Conservation (phyloP, 192 early-diverging fungal genomes). For the Coemansia javaensis region DNA sequence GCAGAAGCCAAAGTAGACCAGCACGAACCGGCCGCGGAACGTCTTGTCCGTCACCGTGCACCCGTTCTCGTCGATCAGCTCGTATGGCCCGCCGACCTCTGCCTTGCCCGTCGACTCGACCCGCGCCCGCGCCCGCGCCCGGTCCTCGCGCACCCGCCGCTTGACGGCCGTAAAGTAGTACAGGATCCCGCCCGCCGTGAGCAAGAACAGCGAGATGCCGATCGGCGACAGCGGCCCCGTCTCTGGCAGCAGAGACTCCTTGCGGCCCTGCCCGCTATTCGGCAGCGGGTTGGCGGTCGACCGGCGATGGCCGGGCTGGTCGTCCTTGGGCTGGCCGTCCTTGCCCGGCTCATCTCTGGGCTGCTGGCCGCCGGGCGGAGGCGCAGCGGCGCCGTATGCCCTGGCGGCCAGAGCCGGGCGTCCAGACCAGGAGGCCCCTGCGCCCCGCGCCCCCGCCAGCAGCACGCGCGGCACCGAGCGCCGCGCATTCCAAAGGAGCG, state of each 20-base stretch:
- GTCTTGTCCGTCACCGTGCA: conserved; percentile 65
- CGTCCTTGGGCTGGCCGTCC: conserved; percentile 5
- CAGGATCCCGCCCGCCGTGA: conserved; percentile 55
- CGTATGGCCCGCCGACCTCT: conserved; percentile 85
- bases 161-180: conserved; percentile 65
- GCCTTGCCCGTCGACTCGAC: conserved; percentile 76
- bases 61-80: conserved; percentile 77
- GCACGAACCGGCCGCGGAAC: conserved; percentile 76
- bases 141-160: conserved; percentile 48
- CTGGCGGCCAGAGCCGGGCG: too few relatives aligned
- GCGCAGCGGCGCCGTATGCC: conserved; percentile 26
- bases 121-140: conserved; percentile 6
- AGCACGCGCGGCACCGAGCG: too few relatives aligned
- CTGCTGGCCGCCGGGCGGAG: neutral
- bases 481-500: too few relatives aligned
- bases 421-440: too few relatives aligned
- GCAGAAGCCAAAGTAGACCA: conserved; percentile 99
- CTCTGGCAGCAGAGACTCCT: conserved; percentile 22
- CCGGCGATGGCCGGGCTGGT: too few relatives aligned
- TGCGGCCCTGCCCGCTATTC: neutral
- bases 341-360: neutral
- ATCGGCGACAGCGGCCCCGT: conserved; percentile 43
- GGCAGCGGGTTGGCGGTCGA: neutral
- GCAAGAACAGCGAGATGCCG: conserved; percentile 51
- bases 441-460: too few relatives aligned